These are phyloP conservation scores for Chloris gayana DNA, from an alignment of 176 grass and related monocot genomes.

Conservation along the genomic window DNA sequence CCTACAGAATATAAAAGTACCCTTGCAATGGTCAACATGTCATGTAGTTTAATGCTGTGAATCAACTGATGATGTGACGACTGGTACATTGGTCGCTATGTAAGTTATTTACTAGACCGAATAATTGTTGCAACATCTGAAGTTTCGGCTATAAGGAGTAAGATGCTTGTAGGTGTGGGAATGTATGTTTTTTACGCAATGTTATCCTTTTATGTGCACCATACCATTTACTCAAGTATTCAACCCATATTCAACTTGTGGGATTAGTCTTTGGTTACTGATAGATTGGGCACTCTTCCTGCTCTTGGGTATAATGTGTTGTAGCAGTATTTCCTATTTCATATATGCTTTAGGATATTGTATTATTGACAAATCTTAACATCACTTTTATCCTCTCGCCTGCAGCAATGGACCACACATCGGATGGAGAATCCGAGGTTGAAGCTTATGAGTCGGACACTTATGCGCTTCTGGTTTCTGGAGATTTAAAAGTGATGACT, in stretches of 20 bases:
- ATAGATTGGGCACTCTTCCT: not conserved
- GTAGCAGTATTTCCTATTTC: slow-evolving; percentile 7
- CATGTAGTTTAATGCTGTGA: slow-evolving; percentile 1
- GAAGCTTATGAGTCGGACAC: slow-evolving; percentile 46
- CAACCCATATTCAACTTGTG: not conserved
- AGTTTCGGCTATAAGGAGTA: not conserved
- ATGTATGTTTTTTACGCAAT: not conserved
- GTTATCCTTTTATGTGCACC: not conserved
- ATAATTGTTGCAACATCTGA: not conserved
- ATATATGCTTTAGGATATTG: not conserved
- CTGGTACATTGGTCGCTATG: not conserved
- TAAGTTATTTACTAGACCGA: slow-evolving; percentile 12
- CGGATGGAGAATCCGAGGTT: slow-evolving; percentile 58
- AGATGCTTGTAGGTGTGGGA: not conserved
- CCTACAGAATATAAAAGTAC: not conserved
- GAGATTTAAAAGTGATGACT: slow-evolving; percentile 49
- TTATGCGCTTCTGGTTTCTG: slow-evolving; percentile 50
- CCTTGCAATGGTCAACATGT: not conserved
- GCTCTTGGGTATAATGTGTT: not conserved
- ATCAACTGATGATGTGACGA: not conserved
- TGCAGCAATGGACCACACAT: slow-evolving; percentile 55
- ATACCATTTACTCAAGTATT: not conserved
- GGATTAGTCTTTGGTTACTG: not conserved
- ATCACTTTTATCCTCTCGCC: not conserved
- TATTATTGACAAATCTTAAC: slow-evolving; percentile 4